phyloP scores from a whole-genome alignment of 805 yeast species.

The Ogataea pini region DNA sequence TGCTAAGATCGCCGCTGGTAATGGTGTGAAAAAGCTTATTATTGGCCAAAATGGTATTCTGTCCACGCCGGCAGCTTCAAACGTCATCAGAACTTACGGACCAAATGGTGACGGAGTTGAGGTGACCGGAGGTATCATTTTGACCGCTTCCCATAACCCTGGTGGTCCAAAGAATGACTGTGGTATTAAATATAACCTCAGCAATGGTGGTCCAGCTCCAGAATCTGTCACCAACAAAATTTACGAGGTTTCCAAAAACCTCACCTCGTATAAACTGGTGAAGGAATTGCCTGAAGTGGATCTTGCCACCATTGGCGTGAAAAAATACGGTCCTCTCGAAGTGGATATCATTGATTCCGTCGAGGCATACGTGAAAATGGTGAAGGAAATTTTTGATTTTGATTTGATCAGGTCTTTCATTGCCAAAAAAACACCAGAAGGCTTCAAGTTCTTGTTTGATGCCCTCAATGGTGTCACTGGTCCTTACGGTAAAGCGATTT shows the following conservation, averaged over 20 bases:
- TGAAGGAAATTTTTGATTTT: conserved; percentile 88
- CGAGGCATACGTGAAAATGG: conserved; percentile 69
- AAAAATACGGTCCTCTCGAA: conserved; percentile 56
- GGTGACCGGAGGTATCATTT: conserved; percentile 91
- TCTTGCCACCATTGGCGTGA: conserved; percentile 54
- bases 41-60: conserved; percentile 86
- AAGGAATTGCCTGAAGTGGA: conserved; percentile 65
- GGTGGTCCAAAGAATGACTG: conserved; percentile 93
- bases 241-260: conserved; percentile 62
- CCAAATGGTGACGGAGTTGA: conserved; percentile 38
- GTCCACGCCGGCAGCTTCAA: conserved; percentile 97
- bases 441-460: conserved; percentile 80
- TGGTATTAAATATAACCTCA: conserved; percentile 93
- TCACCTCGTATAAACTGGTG: conserved; percentile 61
- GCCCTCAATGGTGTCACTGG: conserved; percentile 96
- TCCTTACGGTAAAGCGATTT: conserved; percentile 86
- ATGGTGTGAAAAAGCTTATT: conserved; percentile 82
- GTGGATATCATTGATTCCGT: conserved; percentile 86
- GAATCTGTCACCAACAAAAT: conserved; percentile 89
- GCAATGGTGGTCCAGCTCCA: conserved; percentile 98
- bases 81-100: conserved; percentile 70
- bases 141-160: conserved; percentile 97
- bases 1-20: conserved; percentile 83
- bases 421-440: conserved; percentile 45
- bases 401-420: conserved; percentile 74